These are phyloP conservation scores for Calocybe gangraenosa DNA, from an alignment of 768 basidiomycete genomes.

Conservation along the genomic window DNA sequence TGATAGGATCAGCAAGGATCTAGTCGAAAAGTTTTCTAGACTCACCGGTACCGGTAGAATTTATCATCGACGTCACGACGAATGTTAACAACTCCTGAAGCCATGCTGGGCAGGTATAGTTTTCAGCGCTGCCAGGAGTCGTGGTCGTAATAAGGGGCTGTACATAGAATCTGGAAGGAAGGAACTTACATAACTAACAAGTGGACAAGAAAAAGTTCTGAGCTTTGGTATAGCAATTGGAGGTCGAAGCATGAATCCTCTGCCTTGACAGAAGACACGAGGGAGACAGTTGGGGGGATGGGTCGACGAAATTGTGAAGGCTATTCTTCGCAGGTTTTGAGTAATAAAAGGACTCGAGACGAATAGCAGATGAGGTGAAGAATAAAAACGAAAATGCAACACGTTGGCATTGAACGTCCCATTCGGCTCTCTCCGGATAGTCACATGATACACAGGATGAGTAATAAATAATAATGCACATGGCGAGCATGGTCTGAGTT, in stretches of 20 bases:
- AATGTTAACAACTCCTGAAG: constrained; percentile 85
- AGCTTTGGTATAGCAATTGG: constrained; percentile 68
- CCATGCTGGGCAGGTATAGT: constrained; percentile 65
- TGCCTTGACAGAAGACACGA: constrained; percentile 63
- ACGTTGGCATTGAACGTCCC: constrained; percentile 16
- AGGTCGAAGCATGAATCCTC: constrained; percentile 94
- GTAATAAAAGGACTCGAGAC: not conserved
- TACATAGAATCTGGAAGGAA: not conserved
- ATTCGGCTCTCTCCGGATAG: constrained; percentile 13
- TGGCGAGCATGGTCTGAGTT: not conserved
- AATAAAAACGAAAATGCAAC: constrained; percentile 17
- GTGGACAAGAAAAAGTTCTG: constrained; percentile 51
- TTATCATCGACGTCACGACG: constrained; percentile 96
- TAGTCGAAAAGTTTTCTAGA: constrained; percentile 4
- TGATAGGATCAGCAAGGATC: constrained; percentile 8
- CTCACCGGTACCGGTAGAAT: constrained; percentile 90
- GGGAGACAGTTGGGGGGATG: constrained; percentile 33
- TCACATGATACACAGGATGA: not conserved
- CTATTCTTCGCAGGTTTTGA: constrained; percentile 13
- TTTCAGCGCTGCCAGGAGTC: constrained; percentile 50
- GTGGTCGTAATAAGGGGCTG: too few relatives aligned
- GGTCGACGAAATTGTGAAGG: constrained; percentile 66
- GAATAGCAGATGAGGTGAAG: constrained; percentile 21
- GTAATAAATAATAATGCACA: not conserved
- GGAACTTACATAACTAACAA: constrained; percentile 47